A percentile compares a stretch with the other conserved stretches of the same genome.
phyloP scores from a whole-genome alignment of 2,329 filamentous ascomycete species.

The Ramichloridium luteum region DNA sequence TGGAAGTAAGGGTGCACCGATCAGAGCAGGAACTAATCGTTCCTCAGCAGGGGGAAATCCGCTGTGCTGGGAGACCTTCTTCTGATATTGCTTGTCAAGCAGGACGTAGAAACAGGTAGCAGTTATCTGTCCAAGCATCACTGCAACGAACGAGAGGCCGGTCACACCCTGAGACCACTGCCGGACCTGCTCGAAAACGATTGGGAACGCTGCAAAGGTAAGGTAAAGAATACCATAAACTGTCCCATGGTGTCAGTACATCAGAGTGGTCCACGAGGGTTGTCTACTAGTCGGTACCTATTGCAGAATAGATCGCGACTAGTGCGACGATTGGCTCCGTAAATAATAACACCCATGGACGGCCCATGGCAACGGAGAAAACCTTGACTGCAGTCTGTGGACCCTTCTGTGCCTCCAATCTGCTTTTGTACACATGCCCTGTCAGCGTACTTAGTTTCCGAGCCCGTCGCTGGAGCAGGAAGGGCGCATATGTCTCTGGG shows the following conservation, averaged over 20 bases:
- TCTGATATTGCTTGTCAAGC: conserved; percentile 39
- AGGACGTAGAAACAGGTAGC: conserved; percentile 41
- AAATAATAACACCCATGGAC: conserved; percentile 58
- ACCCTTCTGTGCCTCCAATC: too few relatives aligned
- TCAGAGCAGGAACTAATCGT: too few relatives aligned
- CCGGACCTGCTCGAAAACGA: conserved; percentile 50
- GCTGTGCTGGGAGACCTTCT: conserved; percentile 31
- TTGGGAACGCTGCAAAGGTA: conserved; percentile 36
- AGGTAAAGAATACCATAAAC: conserved; percentile 35
- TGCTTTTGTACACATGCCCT: not conserved
- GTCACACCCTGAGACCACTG: conserved; percentile 49
- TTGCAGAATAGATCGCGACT: conserved; percentile 52
- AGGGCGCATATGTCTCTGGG: conserved; percentile 4
- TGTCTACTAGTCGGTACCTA: too few relatives aligned
- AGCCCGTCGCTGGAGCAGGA: not conserved
- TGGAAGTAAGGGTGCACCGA: conserved; percentile 31
- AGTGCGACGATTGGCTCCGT: conserved; percentile 55
- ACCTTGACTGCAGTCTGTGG: too few relatives aligned
- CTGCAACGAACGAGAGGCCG: conserved; percentile 54
- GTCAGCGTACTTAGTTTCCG: not conserved
- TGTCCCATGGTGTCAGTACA: not conserved
- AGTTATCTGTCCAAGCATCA: conserved; percentile 50
- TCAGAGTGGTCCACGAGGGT: too few relatives aligned
- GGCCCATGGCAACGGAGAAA: too few relatives aligned
- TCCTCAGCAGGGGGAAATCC: conserved; percentile 52